These are phyloP conservation scores for Tolypocladium paradoxum DNA, from an alignment of 2,329 filamentous ascomycete genomes.

Conservation along the genomic window DNA sequence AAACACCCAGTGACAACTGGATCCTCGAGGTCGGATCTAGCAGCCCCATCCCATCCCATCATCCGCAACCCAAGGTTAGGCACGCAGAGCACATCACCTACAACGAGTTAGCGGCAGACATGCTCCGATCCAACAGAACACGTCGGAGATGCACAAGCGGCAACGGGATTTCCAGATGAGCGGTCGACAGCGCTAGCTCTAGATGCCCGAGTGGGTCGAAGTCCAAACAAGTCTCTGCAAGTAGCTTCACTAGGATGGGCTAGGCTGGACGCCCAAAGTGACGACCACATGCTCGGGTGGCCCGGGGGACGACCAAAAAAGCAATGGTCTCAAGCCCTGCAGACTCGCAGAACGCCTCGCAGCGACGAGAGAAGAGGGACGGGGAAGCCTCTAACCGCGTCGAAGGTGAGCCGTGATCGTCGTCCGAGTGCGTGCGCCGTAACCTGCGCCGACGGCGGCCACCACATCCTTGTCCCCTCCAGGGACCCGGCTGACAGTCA, in stretches of 20 bases:
- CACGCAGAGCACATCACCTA: neutral
- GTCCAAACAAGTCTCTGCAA: slow-evolving; percentile 1
- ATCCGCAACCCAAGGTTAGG: neutral
- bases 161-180: slow-evolving; percentile 8
- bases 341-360: neutral
- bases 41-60: neutral
- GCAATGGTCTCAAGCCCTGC: slow-evolving; percentile 4
- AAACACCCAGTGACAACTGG: neutral
- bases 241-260: slow-evolving; percentile 2
- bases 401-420: neutral
- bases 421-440: neutral
- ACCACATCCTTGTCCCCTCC: neutral
- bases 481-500: neutral
- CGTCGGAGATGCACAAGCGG: slow-evolving; percentile 7
- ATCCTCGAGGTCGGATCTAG: neutral
- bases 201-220: slow-evolving; percentile 5
- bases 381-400: neutral
- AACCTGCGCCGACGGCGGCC: neutral
- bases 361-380: slow-evolving; percentile 1
- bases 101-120: slow-evolving; percentile 2
- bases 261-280: slow-evolving; percentile 1
- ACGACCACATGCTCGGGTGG: slow-evolving; percentile 3
- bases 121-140: slow-evolving; percentile 5
- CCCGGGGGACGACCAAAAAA: slow-evolving; percentile 2
- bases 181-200: slow-evolving; percentile 5